Conservation (phyloP, 192 early-diverging fungal genomes). For the Kappamyces sp. region DNA sequence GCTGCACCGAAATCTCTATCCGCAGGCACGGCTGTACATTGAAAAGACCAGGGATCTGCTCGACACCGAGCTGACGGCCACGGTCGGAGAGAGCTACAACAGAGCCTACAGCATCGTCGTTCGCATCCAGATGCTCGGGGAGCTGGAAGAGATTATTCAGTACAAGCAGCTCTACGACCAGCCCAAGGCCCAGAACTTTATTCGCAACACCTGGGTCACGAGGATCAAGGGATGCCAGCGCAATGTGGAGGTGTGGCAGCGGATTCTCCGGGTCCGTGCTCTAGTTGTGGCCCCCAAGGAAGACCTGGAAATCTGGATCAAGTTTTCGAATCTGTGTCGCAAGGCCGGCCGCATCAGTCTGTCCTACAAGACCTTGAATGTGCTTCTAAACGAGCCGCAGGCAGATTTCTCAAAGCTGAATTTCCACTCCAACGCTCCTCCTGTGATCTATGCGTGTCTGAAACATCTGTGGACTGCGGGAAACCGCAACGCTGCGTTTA, state of each 20-base stretch:
- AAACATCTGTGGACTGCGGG: slow-evolving; percentile 84
- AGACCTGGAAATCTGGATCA: slow-evolving; percentile 94
- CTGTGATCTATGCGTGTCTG: slow-evolving; percentile 84
- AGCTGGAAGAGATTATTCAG: slow-evolving; percentile 91
- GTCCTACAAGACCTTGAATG: slow-evolving; percentile 71
- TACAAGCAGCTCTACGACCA: slow-evolving; percentile 82
- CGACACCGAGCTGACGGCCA: slow-evolving; percentile 76
- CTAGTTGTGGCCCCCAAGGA: slow-evolving; percentile 85
- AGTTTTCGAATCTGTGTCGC: slow-evolving; percentile 90
- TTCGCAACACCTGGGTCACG: slow-evolving; percentile 83
- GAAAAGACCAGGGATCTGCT: slow-evolving; percentile 73
- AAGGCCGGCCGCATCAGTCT: slow-evolving; percentile 77
- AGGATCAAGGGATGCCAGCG: slow-evolving; percentile 82
- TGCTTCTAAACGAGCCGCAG: slow-evolving; percentile 57
- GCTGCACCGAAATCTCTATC: slow-evolving; percentile 71
- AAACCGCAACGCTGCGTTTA: slow-evolving; percentile 58
- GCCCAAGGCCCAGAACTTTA: slow-evolving; percentile 62
- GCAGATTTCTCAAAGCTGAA: slow-evolving; percentile 44
- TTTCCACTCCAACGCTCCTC: slow-evolving; percentile 46
- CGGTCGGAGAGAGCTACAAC: slow-evolving; percentile 90
- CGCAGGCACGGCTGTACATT: slow-evolving; percentile 68
- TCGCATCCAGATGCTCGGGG: slow-evolving; percentile 94
- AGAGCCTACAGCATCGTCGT: slow-evolving; percentile 86
- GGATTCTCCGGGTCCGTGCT: slow-evolving; percentile 77
- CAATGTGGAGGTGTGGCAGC: slow-evolving; percentile 94